Evolutionary conservation across 441 rosid species (phyloP), one percentile per base, ranked within the genome.

Genomic region (Eruca vesicaria): DNA sequence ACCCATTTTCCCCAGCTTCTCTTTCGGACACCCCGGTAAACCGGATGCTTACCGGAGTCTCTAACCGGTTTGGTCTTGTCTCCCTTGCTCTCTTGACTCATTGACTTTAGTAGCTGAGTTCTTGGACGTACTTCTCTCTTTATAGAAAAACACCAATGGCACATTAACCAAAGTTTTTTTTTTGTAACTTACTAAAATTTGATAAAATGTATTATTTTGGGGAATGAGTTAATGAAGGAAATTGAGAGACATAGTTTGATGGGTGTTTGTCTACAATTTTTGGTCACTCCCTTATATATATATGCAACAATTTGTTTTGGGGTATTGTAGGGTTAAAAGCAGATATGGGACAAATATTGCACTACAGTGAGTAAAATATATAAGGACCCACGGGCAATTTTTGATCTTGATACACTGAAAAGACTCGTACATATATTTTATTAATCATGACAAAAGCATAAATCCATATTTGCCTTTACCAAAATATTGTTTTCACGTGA

Each of bases 1-100:
- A 79, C 82, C 82, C 82, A 79, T 74, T 79, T 79, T 7, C 82
- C 82, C 82, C 82, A 79, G 58, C 38, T 74, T 41, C 82, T 79
- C 72, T 73, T 79, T 33, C 82, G 75, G 9, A 79, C 82, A 32
- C 82, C 82, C 2, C 82, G 28, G 72, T 74, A 79, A 69, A 69
- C 76, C 50, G 72, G 68, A 4, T 56, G 57, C 68, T 74, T 79
- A 86, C 88, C 86, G 2, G 75, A 70, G 66, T 74, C 81, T 26
- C 1, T 28, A 2, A 56, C 77, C 66, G 66, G 68, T 63, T 84
- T 85, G 43, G 68, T 82, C 63, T 62, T 57, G 0, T 65, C 74
- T 29, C 10, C 20, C n/a, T 50, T 70, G 76, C 21, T 71, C 19
- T 57, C 76, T 57, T 33, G 72, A 18, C 62, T 68, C 10, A 36